Evolutionary conservation across 2,329 filamentous ascomycete genomes (phyloP).

Genomic region (Cercospora sp.): DNA sequence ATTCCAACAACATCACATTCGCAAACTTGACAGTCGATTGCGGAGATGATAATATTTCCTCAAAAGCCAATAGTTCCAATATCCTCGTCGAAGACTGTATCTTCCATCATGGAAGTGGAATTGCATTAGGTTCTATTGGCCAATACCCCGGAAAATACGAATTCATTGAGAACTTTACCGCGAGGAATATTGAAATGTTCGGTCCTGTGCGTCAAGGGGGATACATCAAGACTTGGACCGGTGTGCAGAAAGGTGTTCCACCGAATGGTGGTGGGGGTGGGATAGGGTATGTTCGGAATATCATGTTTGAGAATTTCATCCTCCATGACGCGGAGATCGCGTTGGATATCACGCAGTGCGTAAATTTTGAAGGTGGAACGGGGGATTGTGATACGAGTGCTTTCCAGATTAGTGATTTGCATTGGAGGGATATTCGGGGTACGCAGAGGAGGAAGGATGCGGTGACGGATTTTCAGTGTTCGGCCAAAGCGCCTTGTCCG

Average conservation of each 20-base stretch:
- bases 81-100: constrained; percentile 52
- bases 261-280: constrained; percentile 56
- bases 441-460: constrained; percentile 27
- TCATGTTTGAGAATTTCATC: constrained; percentile 40
- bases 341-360: constrained; percentile 36
- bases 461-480: constrained; percentile 35
- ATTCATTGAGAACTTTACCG: constrained; percentile 52
- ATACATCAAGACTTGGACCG: constrained; percentile 58
- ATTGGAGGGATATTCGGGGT: constrained; percentile 35
- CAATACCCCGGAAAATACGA: constrained; percentile 55
- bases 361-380: constrained; percentile 28
- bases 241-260: constrained; percentile 48
- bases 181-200: constrained; percentile 48
- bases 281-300: constrained; percentile 46
- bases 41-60: constrained; percentile 56
- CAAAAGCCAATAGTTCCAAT: constrained; percentile 59
- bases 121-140: constrained; percentile 61
- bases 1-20: constrained; percentile 55
- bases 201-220: constrained; percentile 15
- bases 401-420: constrained; percentile 44
- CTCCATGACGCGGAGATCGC: constrained; percentile 26
- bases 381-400: constrained; percentile 35
- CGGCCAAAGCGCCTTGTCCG: constrained; percentile 31
- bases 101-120: constrained; percentile 53
- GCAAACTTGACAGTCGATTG: constrained; percentile 53